phyloP scores from a whole-genome alignment of 169 alveolate species.

The Blepharisma undulans region DNA sequence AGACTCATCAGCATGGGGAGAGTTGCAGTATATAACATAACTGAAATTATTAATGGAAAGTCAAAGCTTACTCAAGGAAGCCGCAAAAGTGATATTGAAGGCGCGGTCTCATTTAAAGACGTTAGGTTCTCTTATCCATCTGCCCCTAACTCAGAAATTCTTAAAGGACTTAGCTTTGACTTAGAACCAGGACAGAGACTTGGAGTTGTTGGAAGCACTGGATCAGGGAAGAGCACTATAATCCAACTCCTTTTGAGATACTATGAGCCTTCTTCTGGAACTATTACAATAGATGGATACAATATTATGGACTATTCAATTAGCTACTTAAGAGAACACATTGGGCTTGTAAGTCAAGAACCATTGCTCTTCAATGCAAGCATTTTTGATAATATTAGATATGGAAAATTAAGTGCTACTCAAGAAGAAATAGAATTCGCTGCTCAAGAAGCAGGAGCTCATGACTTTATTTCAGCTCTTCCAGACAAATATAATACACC shows the following conservation, averaged over 20 bases:
- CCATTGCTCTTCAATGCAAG: slow-evolving; percentile 52
- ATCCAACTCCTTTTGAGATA: slow-evolving; percentile 73
- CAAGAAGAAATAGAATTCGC: slow-evolving; percentile 67
- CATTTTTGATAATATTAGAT: slow-evolving; percentile 63
- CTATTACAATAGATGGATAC: slow-evolving; percentile 63
- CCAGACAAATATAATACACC: slow-evolving; percentile 61
- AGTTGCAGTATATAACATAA: background rate
- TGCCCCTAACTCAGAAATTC: background rate
- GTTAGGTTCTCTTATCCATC: slow-evolving; percentile 66
- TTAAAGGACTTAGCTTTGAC: background rate
- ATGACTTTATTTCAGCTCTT: slow-evolving; percentile 61
- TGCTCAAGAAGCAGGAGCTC: slow-evolving; percentile 65
- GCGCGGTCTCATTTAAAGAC: slow-evolving; percentile 55
- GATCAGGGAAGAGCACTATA: slow-evolving; percentile 79
- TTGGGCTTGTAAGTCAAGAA: slow-evolving; percentile 66
- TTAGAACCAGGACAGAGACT: background rate
- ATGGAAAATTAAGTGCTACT: slow-evolving; percentile 57
- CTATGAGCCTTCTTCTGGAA: slow-evolving; percentile 79
- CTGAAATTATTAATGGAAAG: background rate
- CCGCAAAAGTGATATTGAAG: background rate
- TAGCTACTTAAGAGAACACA: slow-evolving; percentile 55
- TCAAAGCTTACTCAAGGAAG: slow-evolving; percentile 8
- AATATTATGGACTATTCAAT: slow-evolving; percentile 57
- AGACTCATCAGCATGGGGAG: background rate
- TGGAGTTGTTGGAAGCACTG: slow-evolving; percentile 8